These are phyloP conservation scores for Xylaria sp. DNA, from an alignment of 2,329 filamentous ascomycete genomes.

Conservation along the genomic window DNA sequence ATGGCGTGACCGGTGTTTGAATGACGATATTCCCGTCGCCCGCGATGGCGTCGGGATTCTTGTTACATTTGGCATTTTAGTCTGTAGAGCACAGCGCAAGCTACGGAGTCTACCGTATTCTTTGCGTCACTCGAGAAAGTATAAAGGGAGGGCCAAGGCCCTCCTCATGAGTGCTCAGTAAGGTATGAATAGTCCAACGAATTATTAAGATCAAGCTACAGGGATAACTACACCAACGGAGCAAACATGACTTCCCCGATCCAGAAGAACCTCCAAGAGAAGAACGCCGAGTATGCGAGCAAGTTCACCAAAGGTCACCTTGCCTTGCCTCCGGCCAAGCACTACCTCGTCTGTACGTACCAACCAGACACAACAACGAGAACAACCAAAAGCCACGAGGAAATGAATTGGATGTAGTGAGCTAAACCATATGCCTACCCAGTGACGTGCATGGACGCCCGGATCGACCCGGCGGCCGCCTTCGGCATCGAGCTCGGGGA, in stretches of 20 bases:
- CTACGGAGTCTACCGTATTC: neutral
- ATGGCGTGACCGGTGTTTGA: slow-evolving; percentile 21
- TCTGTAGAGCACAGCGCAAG: neutral
- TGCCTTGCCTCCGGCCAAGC: slow-evolving; percentile 69
- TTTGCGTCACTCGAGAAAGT: slow-evolving; percentile 7
- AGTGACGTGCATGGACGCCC: slow-evolving; percentile 84
- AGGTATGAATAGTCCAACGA: too few species aligned
- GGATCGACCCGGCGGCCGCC: slow-evolving; percentile 67
- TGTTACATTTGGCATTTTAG: neutral
- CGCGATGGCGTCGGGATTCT: neutral
- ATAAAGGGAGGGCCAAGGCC: slow-evolving; percentile 7
- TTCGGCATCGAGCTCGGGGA: slow-evolving; percentile 75
- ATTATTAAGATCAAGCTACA: too few species aligned
- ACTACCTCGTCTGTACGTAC: slow-evolving; percentile 63
- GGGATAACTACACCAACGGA: neutral
- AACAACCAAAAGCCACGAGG: neutral
- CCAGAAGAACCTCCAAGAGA: slow-evolving; percentile 57
- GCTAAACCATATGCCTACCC: neutral
- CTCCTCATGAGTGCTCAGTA: too few species aligned
- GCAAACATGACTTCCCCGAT: slow-evolving; percentile 43
- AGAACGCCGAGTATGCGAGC: slow-evolving; percentile 60
- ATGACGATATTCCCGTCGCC: slow-evolving; percentile 16
- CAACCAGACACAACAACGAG: neutral
- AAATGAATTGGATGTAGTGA: slow-evolving; percentile 20
- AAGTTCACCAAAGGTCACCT: slow-evolving; percentile 69